Conservation (phyloP, 2,329 filamentous ascomycete species). For the Pseudocercospora musae region DNA sequence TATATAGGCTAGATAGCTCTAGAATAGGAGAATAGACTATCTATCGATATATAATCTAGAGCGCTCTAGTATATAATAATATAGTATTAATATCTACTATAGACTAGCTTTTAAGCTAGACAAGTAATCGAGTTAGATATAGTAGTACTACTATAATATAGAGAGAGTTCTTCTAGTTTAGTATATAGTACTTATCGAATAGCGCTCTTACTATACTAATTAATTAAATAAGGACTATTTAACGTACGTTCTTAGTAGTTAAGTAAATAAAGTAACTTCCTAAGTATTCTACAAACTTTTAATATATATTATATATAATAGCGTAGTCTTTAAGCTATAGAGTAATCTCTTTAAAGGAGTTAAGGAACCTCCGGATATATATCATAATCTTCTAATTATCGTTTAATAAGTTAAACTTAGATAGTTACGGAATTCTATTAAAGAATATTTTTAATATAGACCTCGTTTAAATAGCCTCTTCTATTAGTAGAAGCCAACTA, state of each 20-base stretch:
- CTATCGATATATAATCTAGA: neutral
- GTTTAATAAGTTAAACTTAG: neutral
- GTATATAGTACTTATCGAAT: neutral
- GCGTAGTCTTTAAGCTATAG: neutral
- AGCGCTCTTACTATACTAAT: neutral
- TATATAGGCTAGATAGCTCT: too few species aligned
- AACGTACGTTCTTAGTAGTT: neutral
- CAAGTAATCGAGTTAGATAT: neutral
- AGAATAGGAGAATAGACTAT: too few species aligned
- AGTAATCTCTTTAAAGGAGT: neutral
- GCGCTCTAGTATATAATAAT: neutral
- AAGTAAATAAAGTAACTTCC: neutral
- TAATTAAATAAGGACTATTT: neutral
- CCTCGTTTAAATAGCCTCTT: neutral
- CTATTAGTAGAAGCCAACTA: neutral
- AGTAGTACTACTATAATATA: neutral
- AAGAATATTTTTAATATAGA: neutral
- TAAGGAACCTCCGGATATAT: neutral
- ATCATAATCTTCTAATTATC: neutral
- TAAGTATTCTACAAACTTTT: neutral
- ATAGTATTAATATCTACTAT: neutral
- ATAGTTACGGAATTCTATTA: neutral
- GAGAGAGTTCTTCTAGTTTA: neutral
- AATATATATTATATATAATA: neutral
- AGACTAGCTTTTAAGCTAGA: neutral